Evolutionary conservation across 179 eudicot species (phyloP).

Genomic region (Gypsophila paniculata): DNA sequence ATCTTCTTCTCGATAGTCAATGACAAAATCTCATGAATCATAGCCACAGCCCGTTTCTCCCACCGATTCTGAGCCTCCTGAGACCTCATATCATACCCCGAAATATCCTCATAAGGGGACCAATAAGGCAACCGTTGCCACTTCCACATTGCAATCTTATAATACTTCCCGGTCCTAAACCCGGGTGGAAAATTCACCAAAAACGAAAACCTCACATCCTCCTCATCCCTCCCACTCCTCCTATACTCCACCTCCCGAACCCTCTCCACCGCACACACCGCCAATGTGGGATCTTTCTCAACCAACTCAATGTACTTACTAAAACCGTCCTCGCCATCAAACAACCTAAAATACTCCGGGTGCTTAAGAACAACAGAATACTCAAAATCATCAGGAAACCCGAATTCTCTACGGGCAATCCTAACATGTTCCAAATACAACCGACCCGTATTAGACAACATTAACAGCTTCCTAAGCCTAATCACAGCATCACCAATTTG

Average conservation of each 20-base stretch:
- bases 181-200: conserved; percentile 39
- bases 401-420: conserved; percentile 45
- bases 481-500: conserved; percentile 35
- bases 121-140: conserved; percentile 49
- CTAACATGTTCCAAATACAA: conserved; percentile 41
- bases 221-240: conserved; percentile 33
- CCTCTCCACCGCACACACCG: conserved; percentile 38
- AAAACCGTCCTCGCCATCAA: conserved; percentile 42
- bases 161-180: conserved; percentile 39
- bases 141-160: conserved; percentile 46
- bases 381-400: conserved; percentile 51
- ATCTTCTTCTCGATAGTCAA: conserved; percentile 48
- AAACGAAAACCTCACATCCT: conserved; percentile 31
- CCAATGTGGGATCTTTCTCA: conserved; percentile 30
- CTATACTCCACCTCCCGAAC: conserved; percentile 42
- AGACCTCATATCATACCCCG: conserved; percentile 45
- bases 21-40: conserved; percentile 41
- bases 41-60: conserved; percentile 42
- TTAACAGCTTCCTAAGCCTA: conserved; percentile 39
- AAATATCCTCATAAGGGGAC: conserved; percentile 43
- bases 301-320: conserved; percentile 49
- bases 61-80: conserved; percentile 37
- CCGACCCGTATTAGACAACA: conserved; percentile 42
- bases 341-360: conserved; percentile 44
- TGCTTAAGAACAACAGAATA: conserved; percentile 36